Evolutionary conservation across 1,284 basidiomycete genomes (phyloP).

Genomic region (Ceratobasidium sp.): DNA sequence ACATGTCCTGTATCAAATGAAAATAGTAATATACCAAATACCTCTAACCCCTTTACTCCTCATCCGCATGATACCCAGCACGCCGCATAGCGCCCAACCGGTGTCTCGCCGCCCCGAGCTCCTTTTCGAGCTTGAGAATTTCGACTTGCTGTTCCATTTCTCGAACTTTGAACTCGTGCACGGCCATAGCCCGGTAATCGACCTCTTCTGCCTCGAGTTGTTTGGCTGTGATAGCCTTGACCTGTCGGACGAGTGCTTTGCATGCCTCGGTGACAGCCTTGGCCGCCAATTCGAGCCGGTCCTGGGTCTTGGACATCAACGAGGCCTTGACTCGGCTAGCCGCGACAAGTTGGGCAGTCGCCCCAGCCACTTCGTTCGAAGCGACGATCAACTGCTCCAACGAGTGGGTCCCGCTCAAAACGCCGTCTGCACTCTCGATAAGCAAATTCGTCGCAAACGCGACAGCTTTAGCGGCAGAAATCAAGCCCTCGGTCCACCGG

Average conservation of each 20-base stretch:
- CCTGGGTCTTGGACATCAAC: slow-evolving; percentile 98
- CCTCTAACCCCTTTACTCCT: slow-evolving; percentile 61
- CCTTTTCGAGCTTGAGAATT: slow-evolving; percentile 96
- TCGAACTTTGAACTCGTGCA: slow-evolving; percentile 93
- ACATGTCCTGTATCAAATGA: not conserved
- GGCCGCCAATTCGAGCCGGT: slow-evolving; percentile 92
- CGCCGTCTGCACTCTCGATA: slow-evolving; percentile 98
- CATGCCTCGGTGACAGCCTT: slow-evolving; percentile 99
- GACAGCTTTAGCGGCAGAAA: slow-evolving; percentile 96
- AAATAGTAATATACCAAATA: not conserved
- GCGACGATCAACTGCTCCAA: slow-evolving; percentile 99
- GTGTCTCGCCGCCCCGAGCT: slow-evolving; percentile 86
- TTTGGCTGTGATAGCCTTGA: slow-evolving; percentile 91
- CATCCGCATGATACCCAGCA: slow-evolving; percentile 86
- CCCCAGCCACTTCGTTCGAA: slow-evolving; percentile 96
- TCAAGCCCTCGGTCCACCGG: slow-evolving; percentile 99
- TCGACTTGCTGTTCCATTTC: slow-evolving; percentile 99
- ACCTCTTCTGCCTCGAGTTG: slow-evolving; percentile 80
- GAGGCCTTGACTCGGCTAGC: slow-evolving; percentile 98
- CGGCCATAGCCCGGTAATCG: slow-evolving; percentile 93
- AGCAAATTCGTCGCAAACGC: slow-evolving; percentile 97
- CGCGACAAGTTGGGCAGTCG: slow-evolving; percentile 97
- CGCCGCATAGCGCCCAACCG: slow-evolving; percentile 88
- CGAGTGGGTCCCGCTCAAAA: slow-evolving; percentile 94
- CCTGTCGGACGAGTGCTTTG: slow-evolving; percentile 94